A percentile compares a stretch with the other conserved stretches of the same genome.
Conservation (phyloP, 108 stramenopile genomes). For the Cyclotella kingstonii region DNA sequence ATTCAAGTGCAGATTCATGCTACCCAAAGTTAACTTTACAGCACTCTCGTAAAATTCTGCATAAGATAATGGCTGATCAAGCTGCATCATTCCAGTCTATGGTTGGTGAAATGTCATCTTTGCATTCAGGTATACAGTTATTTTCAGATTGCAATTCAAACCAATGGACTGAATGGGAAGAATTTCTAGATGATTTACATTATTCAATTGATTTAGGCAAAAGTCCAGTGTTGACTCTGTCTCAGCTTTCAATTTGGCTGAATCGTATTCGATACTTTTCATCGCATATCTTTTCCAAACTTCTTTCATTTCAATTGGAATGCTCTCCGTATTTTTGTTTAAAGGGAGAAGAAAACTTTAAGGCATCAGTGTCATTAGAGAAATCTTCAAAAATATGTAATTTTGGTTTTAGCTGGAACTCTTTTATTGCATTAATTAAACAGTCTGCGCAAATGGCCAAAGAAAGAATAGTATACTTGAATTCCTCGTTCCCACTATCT, state of each 20-base stretch:
- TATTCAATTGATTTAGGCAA: neutral
- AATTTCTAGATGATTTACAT: conserved; percentile 26
- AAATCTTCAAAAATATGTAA: neutral
- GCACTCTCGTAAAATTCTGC: conserved; percentile 22
- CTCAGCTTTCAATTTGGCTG: conserved; percentile 31
- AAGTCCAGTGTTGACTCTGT: conserved; percentile 30
- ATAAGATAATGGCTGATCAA: conserved; percentile 31
- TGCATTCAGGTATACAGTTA: neutral
- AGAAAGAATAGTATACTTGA: conserved; percentile 22
- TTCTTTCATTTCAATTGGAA: conserved; percentile 1
- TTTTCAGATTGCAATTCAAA: neutral
- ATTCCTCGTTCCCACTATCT: conserved; percentile 18
- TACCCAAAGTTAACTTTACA: conserved; percentile 24
- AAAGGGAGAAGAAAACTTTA: too few relatives aligned
- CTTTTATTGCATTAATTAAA: neutral
- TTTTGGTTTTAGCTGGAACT: too few relatives aligned
- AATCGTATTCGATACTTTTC: conserved; percentile 17
- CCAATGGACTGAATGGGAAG: conserved; percentile 20
- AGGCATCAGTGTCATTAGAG: neutral
- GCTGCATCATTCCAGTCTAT: too few relatives aligned
- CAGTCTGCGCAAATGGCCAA: conserved; percentile 13
- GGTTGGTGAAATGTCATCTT: too few relatives aligned
- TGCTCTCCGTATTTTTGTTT: too few relatives aligned
- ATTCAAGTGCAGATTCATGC: too few relatives aligned
- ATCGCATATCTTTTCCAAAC: conserved; percentile 4